These are phyloP conservation scores for Talaromyces adpressus DNA, from an alignment of 495 filamentous ascomycete species.

Conservation along the genomic window DNA sequence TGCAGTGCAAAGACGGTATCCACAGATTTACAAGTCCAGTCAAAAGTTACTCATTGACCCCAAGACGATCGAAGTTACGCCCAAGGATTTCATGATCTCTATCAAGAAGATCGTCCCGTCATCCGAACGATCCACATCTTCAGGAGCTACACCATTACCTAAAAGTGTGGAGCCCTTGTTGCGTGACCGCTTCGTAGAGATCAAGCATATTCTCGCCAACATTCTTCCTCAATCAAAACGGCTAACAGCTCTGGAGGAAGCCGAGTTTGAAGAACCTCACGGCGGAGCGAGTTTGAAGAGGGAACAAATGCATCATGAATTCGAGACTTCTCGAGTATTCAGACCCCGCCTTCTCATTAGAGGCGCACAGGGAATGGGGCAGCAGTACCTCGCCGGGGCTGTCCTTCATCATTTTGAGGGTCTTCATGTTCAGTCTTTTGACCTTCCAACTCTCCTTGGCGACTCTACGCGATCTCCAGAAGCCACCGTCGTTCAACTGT, in stretches of 20 bases:
- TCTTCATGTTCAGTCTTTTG: constrained; percentile 91
- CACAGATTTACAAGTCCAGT: constrained; percentile 88
- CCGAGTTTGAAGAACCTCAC: constrained; percentile 80
- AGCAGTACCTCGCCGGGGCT: constrained; percentile 83
- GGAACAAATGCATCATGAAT: constrained; percentile 83
- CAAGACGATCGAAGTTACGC: constrained; percentile 69
- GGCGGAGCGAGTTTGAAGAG: constrained; percentile 75
- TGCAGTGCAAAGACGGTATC: constrained; percentile 89
- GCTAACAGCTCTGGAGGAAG: constrained; percentile 85
- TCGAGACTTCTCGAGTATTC: constrained; percentile 83
- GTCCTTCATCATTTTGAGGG: constrained; percentile 86
- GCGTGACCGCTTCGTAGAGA: constrained; percentile 57
- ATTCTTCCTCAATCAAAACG: constrained; percentile 78
- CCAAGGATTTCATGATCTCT: constrained; percentile 94
- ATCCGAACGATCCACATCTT: constrained; percentile 78
- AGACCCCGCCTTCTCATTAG: constrained; percentile 77
- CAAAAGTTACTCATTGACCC: constrained; percentile 88
- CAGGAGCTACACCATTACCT: constrained; percentile 71
- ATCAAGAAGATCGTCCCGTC: constrained; percentile 94
- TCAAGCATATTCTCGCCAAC: constrained; percentile 61
- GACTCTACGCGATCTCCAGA: constrained; percentile 70
- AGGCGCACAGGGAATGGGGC: constrained; percentile 82
- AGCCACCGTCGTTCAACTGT: constrained; percentile 80
- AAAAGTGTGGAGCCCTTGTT: constrained; percentile 76
- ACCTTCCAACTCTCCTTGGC: constrained; percentile 73